A percentile compares a stretch with the other conserved stretches of the same genome.
phyloP scores from a whole-genome alignment of 228 moss, liverwort and hornwort species.

The Sphagnum magellanicum region DNA sequence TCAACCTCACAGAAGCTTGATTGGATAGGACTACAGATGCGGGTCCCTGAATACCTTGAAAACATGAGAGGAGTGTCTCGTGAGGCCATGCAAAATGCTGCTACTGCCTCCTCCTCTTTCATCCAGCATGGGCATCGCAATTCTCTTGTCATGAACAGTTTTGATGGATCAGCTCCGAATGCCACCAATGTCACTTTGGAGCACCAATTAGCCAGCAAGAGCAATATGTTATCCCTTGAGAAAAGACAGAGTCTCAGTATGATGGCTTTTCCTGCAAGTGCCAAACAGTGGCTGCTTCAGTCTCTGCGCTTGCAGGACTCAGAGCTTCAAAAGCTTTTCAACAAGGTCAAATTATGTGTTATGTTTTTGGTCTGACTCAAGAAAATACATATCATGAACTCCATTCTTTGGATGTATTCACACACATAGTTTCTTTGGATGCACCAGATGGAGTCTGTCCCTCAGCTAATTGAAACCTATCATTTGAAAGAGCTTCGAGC shows the following conservation, averaged over 20 bases:
- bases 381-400: background rate
- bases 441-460: slow-evolving; percentile 79
- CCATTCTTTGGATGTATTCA: background rate
- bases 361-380: background rate
- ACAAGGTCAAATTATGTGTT: slow-evolving; percentile 39
- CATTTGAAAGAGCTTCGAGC: slow-evolving; percentile 69
- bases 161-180: slow-evolving; percentile 43
- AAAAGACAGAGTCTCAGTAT: slow-evolving; percentile 51
- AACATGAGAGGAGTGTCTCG: slow-evolving; percentile 58
- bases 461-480: slow-evolving; percentile 46
- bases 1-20: slow-evolving; percentile 56
- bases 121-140: slow-evolving; percentile 47
- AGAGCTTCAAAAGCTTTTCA: slow-evolving; percentile 84
- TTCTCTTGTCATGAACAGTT: slow-evolving; percentile 54
- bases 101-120: slow-evolving; percentile 23
- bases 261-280: slow-evolving; percentile 74
- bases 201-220: slow-evolving; percentile 53
- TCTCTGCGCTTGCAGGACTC: slow-evolving; percentile 76
- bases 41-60: slow-evolving; percentile 53
- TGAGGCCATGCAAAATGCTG: slow-evolving; percentile 29
- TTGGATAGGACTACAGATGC: slow-evolving; percentile 60
- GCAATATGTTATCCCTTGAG: slow-evolving; percentile 31
- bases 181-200: slow-evolving; percentile 27
- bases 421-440: background rate
- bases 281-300: slow-evolving; percentile 94